Conservation (phyloP, 1,284 basidiomycete species). For the Heterobasidion irregulare region DNA sequence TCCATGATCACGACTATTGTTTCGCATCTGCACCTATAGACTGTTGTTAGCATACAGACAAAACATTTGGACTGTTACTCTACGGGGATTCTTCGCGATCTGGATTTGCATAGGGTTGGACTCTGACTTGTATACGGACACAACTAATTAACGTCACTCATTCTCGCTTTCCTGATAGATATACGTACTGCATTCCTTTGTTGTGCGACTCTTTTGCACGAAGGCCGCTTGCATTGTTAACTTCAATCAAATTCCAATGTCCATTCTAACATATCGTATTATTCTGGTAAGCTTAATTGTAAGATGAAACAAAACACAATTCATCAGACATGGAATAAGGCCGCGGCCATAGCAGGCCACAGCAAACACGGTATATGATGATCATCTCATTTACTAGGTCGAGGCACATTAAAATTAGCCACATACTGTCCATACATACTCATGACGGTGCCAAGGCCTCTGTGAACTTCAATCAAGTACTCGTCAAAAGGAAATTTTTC, state of each 20-base stretch:
- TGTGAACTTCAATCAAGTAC: constrained; percentile 80
- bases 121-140: constrained; percentile 21
- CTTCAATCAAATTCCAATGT: constrained; percentile 5
- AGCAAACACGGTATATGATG: no score
- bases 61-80: not conserved
- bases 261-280: not conserved
- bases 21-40: constrained; percentile 16
- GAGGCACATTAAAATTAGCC: constrained; percentile 32
- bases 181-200: not conserved
- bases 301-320: no score
- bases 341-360: no score
- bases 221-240: constrained; percentile 7
- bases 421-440: constrained; percentile 65
- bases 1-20: constrained; percentile 27
- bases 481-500: constrained; percentile 76
- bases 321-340: no score
- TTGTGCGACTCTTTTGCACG: not conserved
- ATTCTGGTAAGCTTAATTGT: no score
- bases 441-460: constrained; percentile 60
- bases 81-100: constrained; percentile 15
- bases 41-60: constrained; percentile 4
- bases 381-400: not conserved
- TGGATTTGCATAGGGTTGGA: constrained; percentile 15
- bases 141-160: constrained; percentile 13
- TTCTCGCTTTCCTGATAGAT: not conserved